Evolutionary conservation across 1,284 basidiomycete species (phyloP).

Genomic region (Marasmius oreades): DNA sequence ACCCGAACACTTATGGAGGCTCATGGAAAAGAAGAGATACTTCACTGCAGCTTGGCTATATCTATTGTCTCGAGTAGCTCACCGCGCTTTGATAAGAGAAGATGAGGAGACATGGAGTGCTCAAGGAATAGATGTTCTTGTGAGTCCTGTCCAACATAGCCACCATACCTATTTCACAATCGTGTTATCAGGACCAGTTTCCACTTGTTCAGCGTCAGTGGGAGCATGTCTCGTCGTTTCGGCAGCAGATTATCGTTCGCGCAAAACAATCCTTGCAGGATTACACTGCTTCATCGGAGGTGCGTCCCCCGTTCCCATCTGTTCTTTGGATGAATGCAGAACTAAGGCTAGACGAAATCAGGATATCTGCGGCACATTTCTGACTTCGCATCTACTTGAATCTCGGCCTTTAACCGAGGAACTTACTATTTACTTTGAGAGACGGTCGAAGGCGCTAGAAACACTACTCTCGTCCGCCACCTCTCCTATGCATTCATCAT

Average conservation of each 20-base stretch:
- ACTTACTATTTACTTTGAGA: conserved; percentile 63
- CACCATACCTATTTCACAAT: conserved; percentile 4
- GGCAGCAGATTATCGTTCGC: conserved; percentile 80
- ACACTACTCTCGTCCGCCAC: conserved; percentile 37
- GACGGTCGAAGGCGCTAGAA: conserved; percentile 67
- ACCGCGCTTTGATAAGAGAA: conserved; percentile 58
- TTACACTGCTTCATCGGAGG: conserved; percentile 43
- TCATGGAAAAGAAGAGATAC: conserved; percentile 76
- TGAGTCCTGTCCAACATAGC: conserved; percentile 27
- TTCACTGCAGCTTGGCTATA: conserved; percentile 85
- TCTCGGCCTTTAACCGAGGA: conserved; percentile 74
- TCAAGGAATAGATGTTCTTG: conserved; percentile 62
- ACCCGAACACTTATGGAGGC: conserved; percentile 84
- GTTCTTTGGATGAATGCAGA: not conserved
- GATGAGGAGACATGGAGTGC: conserved; percentile 56
- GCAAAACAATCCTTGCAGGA: conserved; percentile 74
- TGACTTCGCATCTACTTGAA: conserved; percentile 83
- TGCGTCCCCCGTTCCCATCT: conserved; percentile 24
- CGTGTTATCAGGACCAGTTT: conserved; percentile 61
- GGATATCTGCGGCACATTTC: conserved; percentile 71
- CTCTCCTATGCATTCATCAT: conserved; percentile 15
- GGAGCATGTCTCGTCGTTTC: conserved; percentile 82
- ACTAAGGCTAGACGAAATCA: conserved; percentile 28
- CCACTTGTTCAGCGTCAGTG: conserved; percentile 86
- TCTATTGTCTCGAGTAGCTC: conserved; percentile 78